These are phyloP conservation scores for Tuber brumale DNA, from an alignment of 495 filamentous ascomycete genomes.

Conservation along the genomic window DNA sequence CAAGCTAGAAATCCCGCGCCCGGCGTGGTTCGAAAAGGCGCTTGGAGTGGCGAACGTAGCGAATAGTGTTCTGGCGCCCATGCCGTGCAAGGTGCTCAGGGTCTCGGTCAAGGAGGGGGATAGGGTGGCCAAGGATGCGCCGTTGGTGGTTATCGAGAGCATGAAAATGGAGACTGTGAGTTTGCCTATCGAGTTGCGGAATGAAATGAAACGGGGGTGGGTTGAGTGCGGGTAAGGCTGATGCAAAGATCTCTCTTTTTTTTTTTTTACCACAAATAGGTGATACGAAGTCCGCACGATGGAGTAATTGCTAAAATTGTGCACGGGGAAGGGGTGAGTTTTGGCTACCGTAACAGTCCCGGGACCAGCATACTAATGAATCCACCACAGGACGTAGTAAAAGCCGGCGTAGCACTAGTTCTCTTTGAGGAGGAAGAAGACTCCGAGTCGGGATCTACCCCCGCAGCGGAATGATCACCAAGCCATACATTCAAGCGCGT, in stretches of 20 bases:
- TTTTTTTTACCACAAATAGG: slow-evolving; percentile 13
- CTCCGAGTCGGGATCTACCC: neutral
- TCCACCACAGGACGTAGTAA: slow-evolving; percentile 51
- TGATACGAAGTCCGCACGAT: slow-evolving; percentile 80
- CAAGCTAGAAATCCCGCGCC: slow-evolving; percentile 58
- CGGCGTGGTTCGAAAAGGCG: slow-evolving; percentile 79
- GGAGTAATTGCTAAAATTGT: slow-evolving; percentile 75
- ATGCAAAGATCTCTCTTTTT: too few species aligned
- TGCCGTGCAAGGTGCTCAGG: slow-evolving; percentile 88
- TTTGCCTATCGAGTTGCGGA: neutral
- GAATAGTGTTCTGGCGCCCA: slow-evolving; percentile 81
- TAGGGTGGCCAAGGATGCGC: slow-evolving; percentile 73
- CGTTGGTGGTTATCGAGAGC: slow-evolving; percentile 92
- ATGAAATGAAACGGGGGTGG: neutral
- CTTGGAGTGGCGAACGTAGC: slow-evolving; percentile 71
- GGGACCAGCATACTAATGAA: neutral
- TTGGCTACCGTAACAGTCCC: neutral
- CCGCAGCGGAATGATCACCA: neutral
- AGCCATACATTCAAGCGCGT: neutral
- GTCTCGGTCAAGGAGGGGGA: slow-evolving; percentile 78
- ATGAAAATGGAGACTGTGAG: slow-evolving; percentile 98
- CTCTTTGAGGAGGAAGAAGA: slow-evolving; percentile 49
- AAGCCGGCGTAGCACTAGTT: slow-evolving; percentile 52
- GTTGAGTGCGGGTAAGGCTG: slow-evolving; percentile 4
- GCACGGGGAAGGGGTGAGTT: slow-evolving; percentile 77